Evolutionary conservation across 1,284 basidiomycete genomes (phyloP).

Genomic region (Malassezia globosa): DNA sequence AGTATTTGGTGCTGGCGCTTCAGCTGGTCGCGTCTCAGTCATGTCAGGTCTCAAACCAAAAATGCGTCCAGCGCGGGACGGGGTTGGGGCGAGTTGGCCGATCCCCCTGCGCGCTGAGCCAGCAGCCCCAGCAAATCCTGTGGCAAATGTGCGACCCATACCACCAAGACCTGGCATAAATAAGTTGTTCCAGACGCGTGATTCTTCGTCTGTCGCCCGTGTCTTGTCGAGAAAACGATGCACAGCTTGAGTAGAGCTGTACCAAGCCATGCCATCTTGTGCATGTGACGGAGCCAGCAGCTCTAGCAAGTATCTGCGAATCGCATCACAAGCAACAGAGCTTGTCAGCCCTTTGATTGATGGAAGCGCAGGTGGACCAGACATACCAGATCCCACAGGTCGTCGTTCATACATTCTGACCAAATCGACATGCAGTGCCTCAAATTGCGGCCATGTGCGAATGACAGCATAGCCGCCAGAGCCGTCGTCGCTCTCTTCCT

Average conservation of each 20-base stretch:
- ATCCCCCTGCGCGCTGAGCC: conserved; percentile 29
- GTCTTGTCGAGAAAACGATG: conserved; percentile 37
- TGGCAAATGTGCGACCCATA: conserved; percentile 30
- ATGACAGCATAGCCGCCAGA: conserved; percentile 38
- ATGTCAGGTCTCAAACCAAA: conserved; percentile 7
- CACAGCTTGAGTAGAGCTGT: conserved; percentile 18
- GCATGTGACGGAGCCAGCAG: conserved; percentile 23
- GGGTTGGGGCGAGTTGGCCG: conserved; percentile 7
- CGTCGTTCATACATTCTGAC: conserved; percentile 21
- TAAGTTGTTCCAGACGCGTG: conserved; percentile 4
- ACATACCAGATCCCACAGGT: conserved; percentile 18
- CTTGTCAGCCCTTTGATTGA: conserved; percentile 23
- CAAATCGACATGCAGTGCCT: conserved; percentile 32
- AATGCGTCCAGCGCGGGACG: conserved; percentile 3
- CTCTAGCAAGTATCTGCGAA: conserved; percentile 28
- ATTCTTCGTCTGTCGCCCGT: conserved; percentile 25
- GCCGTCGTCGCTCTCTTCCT: conserved; percentile 14
- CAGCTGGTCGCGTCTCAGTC: neutral
- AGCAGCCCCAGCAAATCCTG: conserved; percentile 31
- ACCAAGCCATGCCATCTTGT: conserved; percentile 15
- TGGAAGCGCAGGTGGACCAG: conserved; percentile 25
- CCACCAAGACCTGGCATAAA: conserved; percentile 20
- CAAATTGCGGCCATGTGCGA: conserved; percentile 37
- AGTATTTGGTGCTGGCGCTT: too few species aligned
- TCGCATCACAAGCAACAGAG: conserved; percentile 19